phyloP scores from a whole-genome alignment of 768 basidiomycete genomes.

The Tricholoma furcatifolium region DNA sequence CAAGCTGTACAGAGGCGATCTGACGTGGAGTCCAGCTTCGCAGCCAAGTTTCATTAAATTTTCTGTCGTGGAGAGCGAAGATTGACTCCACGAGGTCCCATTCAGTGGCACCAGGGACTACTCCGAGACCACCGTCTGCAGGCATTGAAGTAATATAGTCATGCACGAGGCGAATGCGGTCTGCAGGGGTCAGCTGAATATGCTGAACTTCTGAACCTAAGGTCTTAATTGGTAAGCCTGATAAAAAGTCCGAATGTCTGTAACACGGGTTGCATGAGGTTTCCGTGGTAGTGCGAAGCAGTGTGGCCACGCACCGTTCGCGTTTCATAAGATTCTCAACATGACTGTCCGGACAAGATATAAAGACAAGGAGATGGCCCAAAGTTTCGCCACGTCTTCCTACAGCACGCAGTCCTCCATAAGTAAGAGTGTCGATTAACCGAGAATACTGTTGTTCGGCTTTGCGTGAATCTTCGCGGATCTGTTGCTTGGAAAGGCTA shows the following conservation, averaged over 20 bases:
- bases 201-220: conserved; percentile 43
- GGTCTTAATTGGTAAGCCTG: conserved; percentile 62
- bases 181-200: conserved; percentile 59
- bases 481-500: conserved; percentile 58
- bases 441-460: conserved; percentile 69
- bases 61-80: conserved; percentile 80
- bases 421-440: conserved; percentile 59
- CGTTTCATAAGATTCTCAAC: conserved; percentile 65
- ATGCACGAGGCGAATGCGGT: conserved; percentile 80
- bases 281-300: neutral
- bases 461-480: conserved; percentile 58
- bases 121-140: conserved; percentile 81
- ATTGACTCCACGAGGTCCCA: conserved; percentile 85
- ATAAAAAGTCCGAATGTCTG: conserved; percentile 77
- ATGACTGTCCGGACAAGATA: conserved; percentile 63
- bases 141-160: conserved; percentile 66
- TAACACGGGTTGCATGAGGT: neutral
- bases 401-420: conserved; percentile 66
- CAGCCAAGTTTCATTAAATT: conserved; percentile 81
- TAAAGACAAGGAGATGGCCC: conserved; percentile 75
- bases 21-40: conserved; percentile 68
- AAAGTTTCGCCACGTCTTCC: conserved; percentile 75
- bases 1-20: conserved; percentile 63
- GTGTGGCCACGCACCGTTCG: conserved; percentile 58
- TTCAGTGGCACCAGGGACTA: conserved; percentile 65